Base-by-base conservation (phyloP, 2,329 filamentous ascomycete species). In the Colletotrichum scovillei region DNA sequence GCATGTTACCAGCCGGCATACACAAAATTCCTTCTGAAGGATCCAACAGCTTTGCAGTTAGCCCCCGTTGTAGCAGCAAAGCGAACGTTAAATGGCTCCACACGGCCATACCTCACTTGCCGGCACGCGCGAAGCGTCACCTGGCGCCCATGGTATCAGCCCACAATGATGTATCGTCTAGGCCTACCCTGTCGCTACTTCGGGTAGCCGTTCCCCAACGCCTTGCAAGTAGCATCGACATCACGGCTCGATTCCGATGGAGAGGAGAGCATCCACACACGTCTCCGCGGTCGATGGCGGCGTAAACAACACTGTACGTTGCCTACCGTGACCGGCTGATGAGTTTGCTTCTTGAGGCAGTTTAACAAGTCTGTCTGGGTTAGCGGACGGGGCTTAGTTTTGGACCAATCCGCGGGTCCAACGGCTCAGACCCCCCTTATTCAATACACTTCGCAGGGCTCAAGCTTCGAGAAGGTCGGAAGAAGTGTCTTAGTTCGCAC, bases 61-160 rank as follows among this genome's bases (percentile, higher is more conserved):
- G 32, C n/a, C 63, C 46, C 30, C 49, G 35, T 72, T 68, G 42
- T 4, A 49, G 42, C 42, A 49, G 49, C 52, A 58, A 35, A 57
- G 35, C 53, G 42, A 72, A 55, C 72, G 63, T 72, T 67, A n/a
- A 62, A 63, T n/a, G 57, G 68, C 62, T 38, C 72, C 72, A 74
- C 69, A 56, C 24, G 24, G 22, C 59, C 69, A 52, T 26, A 35
- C 73, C 73, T 73, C 55, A 69, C 69, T 74, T 74, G 73, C 73
- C 65, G 73, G 69, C 60, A 65, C 60, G 62, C 69, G 64, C 64
- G 65, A 75, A 69, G 74, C 69, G 66, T 75, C 73, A 75, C 75
- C 53, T 75, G 62, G 72, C 68, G 72, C 74, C 74, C 32, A 67
- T 32, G 32, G 65, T 53, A 75, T 76, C 74, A 76, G 74, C 75